These are phyloP conservation scores for Fusarium fracticaudum DNA, from an alignment of 2,329 filamentous ascomycete genomes.

Conservation along the genomic window DNA sequence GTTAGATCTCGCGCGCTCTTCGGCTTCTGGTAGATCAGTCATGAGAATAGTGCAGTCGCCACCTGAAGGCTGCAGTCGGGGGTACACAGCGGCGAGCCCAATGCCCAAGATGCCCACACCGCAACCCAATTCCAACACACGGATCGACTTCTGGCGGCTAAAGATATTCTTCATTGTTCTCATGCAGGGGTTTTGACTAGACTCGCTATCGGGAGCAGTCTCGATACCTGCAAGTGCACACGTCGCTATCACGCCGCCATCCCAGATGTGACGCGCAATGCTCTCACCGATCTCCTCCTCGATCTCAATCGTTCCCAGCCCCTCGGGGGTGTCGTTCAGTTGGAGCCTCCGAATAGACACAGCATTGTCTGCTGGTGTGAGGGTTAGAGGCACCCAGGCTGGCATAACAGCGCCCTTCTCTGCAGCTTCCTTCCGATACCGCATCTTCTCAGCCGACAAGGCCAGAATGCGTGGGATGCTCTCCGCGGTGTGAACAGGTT, in stretches of 20 bases:
- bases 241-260: conserved; percentile 61
- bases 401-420: conserved; percentile 55
- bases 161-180: conserved; percentile 46
- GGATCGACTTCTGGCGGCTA: conserved; percentile 42
- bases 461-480: conserved; percentile 41
- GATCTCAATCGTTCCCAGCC: conserved; percentile 50
- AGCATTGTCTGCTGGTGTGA: conserved; percentile 34
- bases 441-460: conserved; percentile 28
- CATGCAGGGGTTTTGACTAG: conserved; percentile 44
- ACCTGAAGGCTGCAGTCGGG: conserved; percentile 25
- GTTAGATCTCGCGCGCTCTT: conserved; percentile 59
- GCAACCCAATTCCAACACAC: conserved; percentile 64
- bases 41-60: conserved; percentile 55
- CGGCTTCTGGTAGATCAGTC: conserved; percentile 66
- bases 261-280: conserved; percentile 69
- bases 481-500: conserved; percentile 41
- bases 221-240: conserved; percentile 46
- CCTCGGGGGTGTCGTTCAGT: conserved; percentile 36
- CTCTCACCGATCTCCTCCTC: conserved; percentile 69
- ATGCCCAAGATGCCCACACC: conserved; percentile 66
- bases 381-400: conserved; percentile 51
- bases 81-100: conserved; percentile 54
- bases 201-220: conserved; percentile 39
- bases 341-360: conserved; percentile 45
- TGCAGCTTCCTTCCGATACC: conserved; percentile 27